These are phyloP conservation scores for Simmondsia chinensis DNA, from an alignment of 148 eudicot species.

Conservation along the genomic window DNA sequence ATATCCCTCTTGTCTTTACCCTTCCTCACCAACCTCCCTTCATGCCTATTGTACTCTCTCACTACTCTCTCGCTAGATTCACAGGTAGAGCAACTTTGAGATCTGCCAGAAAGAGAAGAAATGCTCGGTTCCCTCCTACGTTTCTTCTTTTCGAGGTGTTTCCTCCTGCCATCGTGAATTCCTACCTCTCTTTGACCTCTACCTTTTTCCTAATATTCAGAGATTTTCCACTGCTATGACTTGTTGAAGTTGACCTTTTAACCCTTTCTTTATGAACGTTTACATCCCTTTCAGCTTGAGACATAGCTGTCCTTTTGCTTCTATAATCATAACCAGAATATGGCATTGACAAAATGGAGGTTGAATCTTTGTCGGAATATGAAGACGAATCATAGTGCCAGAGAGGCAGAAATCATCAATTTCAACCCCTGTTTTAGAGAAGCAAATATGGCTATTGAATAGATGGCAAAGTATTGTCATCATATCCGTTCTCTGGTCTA, in stretches of 20 bases:
- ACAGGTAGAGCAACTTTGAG: conserved; percentile 28
- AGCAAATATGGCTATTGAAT: no score
- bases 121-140: conserved; percentile 39
- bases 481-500: no score
- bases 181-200: conserved; percentile 26
- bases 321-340: conserved; percentile 21
- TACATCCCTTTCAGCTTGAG: conserved; percentile 27
- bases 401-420: no score
- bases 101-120: conserved; percentile 40
- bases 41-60: conserved; percentile 13
- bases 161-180: conserved; percentile 35
- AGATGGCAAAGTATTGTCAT: no score
- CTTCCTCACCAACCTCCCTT: conserved; percentile 20
- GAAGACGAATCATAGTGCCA: conserved; percentile 28
- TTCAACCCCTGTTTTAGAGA: no score
- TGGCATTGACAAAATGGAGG: conserved; percentile 20
- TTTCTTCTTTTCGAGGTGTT: conserved; percentile 33
- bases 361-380: conserved; percentile 32
- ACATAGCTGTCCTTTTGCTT: conserved; percentile 30
- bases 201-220: conserved; percentile 35
- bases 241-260: conserved; percentile 23
- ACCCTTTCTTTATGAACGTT: conserved; percentile 40
- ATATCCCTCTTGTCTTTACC: conserved; percentile 16
- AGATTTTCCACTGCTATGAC: conserved; percentile 26
- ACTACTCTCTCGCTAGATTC: conserved; percentile 24